These are phyloP conservation scores for Pseudopyricularia cyperi DNA, from an alignment of 2,329 filamentous ascomycete genomes.

Conservation along the genomic window DNA sequence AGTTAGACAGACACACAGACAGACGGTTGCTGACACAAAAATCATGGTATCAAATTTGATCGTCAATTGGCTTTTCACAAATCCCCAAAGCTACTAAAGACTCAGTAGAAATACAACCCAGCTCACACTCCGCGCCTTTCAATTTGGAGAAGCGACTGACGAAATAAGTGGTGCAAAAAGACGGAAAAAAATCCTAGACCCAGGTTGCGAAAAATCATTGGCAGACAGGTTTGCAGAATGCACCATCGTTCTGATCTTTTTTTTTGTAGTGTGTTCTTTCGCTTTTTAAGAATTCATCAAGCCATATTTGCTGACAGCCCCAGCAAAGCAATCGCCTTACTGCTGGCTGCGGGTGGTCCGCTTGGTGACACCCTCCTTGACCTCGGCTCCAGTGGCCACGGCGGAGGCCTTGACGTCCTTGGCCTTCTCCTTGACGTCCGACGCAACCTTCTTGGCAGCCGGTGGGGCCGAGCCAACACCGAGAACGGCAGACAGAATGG, in stretches of 20 bases:
- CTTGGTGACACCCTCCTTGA: conserved; percentile 61
- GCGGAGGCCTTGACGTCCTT: conserved; percentile 58
- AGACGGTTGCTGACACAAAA: too few species aligned
- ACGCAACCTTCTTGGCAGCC: conserved; percentile 59
- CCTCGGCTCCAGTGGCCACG: conserved; percentile 49
- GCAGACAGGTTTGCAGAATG: not conserved
- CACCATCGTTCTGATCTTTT: not conserved
- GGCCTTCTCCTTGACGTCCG: conserved; percentile 54
- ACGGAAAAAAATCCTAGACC: not conserved
- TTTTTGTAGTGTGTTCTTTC: not conserved
- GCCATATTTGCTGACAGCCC: conserved; percentile 8
- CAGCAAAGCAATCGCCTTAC: conserved; percentile 14
- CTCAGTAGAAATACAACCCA: not conserved
- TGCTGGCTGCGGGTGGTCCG: conserved; percentile 41
- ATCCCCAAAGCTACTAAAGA: not conserved
- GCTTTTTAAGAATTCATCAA: not conserved
- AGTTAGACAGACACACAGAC: too few species aligned
- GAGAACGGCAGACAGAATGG: conserved; percentile 49
- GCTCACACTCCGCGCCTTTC: not conserved
- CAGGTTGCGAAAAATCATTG: not conserved
- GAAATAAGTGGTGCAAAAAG: not conserved
- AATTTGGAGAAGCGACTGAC: not conserved
- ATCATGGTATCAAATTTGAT: not conserved
- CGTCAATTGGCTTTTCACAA: not conserved
- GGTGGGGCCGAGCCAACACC: conserved; percentile 49